These are phyloP conservation scores for Dittrichia graveolens DNA, from an alignment of 129 eudicot species.

Conservation along the genomic window DNA sequence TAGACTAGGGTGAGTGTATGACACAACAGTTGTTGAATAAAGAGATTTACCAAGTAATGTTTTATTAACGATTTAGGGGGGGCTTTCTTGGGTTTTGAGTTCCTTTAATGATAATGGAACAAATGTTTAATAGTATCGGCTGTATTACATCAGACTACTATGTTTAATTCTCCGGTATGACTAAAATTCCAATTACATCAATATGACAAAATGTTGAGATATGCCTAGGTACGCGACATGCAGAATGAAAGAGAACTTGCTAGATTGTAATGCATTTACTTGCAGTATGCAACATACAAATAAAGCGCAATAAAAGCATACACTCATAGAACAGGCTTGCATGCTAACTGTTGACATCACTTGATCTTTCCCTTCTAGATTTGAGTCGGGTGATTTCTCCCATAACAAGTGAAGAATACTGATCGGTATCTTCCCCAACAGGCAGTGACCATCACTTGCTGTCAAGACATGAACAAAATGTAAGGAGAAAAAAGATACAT, in stretches of 20 bases:
- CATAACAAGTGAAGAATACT: slow-evolving; percentile 62
- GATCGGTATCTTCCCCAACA: slow-evolving; percentile 79
- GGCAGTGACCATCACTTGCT: slow-evolving; percentile 66
- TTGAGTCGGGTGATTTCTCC: slow-evolving; percentile 67
- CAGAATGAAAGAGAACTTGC: too few relatives aligned
- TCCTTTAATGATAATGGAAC: too few relatives aligned
- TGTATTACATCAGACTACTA: too few relatives aligned
- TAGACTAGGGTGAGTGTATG: too few relatives aligned
- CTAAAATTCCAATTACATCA: too few relatives aligned
- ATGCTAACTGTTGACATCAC: slow-evolving; percentile 67
- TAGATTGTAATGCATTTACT: too few relatives aligned
- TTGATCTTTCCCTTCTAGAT: slow-evolving; percentile 67
- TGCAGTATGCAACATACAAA: too few relatives aligned
- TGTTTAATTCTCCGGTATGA: too few relatives aligned
- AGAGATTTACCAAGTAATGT: background rate
- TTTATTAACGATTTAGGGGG: background rate
- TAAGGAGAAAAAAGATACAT: slow-evolving; percentile 21
- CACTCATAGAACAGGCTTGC: slow-evolving; percentile 74
- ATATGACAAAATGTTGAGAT: too few relatives aligned
- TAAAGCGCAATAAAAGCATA: slow-evolving; percentile 23
- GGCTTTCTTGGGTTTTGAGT: background rate
- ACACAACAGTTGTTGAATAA: too few relatives aligned
- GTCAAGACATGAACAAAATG: slow-evolving; percentile 8
- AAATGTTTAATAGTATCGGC: too few relatives aligned
- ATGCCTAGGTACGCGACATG: too few relatives aligned